Conservation (phyloP, 768 basidiomycete species). For the Chiua virens region DNA sequence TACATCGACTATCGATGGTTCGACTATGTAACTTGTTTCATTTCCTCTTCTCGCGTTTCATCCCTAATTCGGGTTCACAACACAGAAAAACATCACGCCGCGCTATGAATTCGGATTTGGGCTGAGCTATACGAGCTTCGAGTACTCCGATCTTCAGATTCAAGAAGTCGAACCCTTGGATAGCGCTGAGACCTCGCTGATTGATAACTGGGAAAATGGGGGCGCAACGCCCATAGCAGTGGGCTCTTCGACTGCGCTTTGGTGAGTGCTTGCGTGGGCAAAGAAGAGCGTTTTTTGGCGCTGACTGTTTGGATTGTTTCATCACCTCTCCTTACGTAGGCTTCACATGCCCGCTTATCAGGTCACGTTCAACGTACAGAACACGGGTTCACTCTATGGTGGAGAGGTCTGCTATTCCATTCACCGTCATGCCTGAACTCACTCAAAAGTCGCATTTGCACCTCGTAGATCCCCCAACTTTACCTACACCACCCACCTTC, state of each 20-base stretch:
- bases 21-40: conserved; percentile 49
- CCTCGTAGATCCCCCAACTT: conserved; percentile 63
- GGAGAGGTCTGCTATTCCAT: conserved; percentile 49
- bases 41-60: not conserved
- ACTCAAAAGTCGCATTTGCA: not conserved
- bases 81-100: conserved; percentile 65
- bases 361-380: conserved; percentile 64
- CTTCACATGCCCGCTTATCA: conserved; percentile 64
- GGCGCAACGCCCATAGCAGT: conserved; percentile 51
- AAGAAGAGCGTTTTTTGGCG: too few species aligned
- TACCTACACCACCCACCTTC: conserved; percentile 68
- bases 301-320: too few species aligned
- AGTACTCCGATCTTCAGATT: conserved; percentile 60
- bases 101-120: conserved; percentile 92
- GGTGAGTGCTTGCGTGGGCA: conserved; percentile 34
- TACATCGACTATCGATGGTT: conserved; percentile 74
- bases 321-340: conserved; percentile 35
- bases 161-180: conserved; percentile 38
- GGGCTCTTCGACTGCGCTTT: conserved; percentile 62
- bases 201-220: conserved; percentile 58
- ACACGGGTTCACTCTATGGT: conserved; percentile 61
- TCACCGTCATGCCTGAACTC: not conserved
- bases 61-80: too few species aligned
- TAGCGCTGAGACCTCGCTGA: conserved; percentile 27
- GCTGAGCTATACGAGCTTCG: conserved; percentile 80